Percentiles rank a stretch among this genome's conserved stretches.
phyloP scores from a whole-genome alignment of 2,329 filamentous ascomycete species.

The Calonectria montana region DNA sequence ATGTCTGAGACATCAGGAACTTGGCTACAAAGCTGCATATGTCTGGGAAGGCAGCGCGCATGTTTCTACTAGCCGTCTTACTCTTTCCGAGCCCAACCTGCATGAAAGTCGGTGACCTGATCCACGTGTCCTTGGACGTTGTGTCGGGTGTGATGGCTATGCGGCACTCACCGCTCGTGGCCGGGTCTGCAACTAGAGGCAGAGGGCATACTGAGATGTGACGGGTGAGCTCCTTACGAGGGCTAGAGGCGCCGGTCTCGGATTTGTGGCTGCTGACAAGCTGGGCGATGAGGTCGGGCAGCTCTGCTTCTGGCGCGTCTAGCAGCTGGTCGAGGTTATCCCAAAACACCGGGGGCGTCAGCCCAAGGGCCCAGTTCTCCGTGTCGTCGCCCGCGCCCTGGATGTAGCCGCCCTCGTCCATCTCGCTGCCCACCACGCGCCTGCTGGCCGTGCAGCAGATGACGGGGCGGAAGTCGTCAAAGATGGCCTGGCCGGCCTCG shows the following conservation, averaged over 20 bases:
- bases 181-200: slow-evolving; percentile 34
- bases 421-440: slow-evolving; percentile 74
- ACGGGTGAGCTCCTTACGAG: slow-evolving; percentile 47
- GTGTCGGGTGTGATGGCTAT: slow-evolving; percentile 57
- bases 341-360: slow-evolving; percentile 88
- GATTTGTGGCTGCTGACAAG: slow-evolving; percentile 52
- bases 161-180: slow-evolving; percentile 45
- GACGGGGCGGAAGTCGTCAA: slow-evolving; percentile 74
- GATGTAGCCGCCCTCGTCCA: slow-evolving; percentile 76
- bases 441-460: slow-evolving; percentile 89
- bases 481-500: slow-evolving; percentile 49
- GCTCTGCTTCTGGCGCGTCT: slow-evolving; percentile 71
- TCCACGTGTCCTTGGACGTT: slow-evolving; percentile 58
- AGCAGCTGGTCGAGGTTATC: slow-evolving; percentile 70
- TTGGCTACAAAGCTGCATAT: slow-evolving; percentile 67
- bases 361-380: slow-evolving; percentile 88
- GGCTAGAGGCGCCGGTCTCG: slow-evolving; percentile 18
- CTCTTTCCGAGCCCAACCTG: slow-evolving; percentile 74
- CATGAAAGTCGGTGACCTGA: slow-evolving; percentile 53
- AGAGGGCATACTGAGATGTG: slow-evolving; percentile 52
- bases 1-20: slow-evolving; percentile 45
- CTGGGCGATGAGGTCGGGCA: slow-evolving; percentile 60
- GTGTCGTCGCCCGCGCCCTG: slow-evolving; percentile 96
- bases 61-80: slow-evolving; percentile 84
- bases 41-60: slow-evolving; percentile 76